Evolutionary conservation across 805 yeast genomes (phyloP), one percentile per base, ranked within the genome.

Genomic region (Yarrowia alimentaria): DNA sequence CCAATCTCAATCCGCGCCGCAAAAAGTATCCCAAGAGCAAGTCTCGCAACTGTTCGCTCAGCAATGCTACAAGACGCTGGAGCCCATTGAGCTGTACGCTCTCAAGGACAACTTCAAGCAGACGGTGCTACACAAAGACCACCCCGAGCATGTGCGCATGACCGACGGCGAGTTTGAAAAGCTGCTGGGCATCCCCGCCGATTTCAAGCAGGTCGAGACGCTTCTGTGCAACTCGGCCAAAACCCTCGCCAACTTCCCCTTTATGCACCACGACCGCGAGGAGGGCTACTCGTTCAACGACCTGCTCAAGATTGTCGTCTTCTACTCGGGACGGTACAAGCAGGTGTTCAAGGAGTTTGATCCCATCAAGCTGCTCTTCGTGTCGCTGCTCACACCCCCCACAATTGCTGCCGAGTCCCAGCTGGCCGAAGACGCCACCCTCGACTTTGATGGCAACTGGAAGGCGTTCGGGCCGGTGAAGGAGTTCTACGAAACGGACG

Each of bases 131-230:
- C 37, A 43, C 21, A 5, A 43, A 21, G 21, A 43, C 30, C 50
- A 43, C n/a, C 29, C 21, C 5, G 37, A 43, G 1, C 26, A 22
- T 12, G 50, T 54, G n/a, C n/a, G 22, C 1, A 55, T 55, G 31
- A 32, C 55, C 3, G 56, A 55, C 22, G 56, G 51, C 14, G 37
- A 51, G 50, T 55, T 55, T 24, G 26, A 24, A 12, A 18, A 34
- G 16, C 32, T 52, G 13, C 11, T 43, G 37, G 37, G 37, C n/a
- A 21, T 43, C 6, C 50, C 50, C 3, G 10, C 8, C 13, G 50
- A 43, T 16, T 43, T 43, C 21, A 16, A 17, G 4, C 1, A 9
- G 4, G 47, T 38, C 11, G 47, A 28, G 6, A 18, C n/a, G 13
- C 32, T 38, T 22, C 33, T 38, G 8, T 18, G 17, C 5, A 38